Base-by-base conservation (phyloP, 768 basidiomycete genomes). In the Trametes elegans region DNA sequence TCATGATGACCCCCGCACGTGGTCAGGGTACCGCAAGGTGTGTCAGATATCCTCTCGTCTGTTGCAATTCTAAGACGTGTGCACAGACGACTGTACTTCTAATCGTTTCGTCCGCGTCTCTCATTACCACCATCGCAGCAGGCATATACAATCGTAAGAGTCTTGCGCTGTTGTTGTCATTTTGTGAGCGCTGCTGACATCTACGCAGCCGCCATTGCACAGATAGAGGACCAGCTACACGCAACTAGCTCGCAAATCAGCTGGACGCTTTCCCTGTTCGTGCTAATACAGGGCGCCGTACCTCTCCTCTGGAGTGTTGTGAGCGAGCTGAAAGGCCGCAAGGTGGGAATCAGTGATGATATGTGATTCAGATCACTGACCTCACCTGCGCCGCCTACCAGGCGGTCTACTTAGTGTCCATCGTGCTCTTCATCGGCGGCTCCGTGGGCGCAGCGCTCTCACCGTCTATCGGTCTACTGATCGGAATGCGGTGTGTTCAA, bases 321-420 rank as follows among this genome's bases (percentile, higher is more conserved):
- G 21, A 85, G 84, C 49, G 90, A 91, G 68, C 78, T 91, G 24
- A 83, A 82, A 62, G 90, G 90, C 13, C 74, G 89, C 52, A 90
- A 83, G 74, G 83, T 83, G 57, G 29, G 75, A 66, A 36, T 7
- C 53, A 13, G 21, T 13, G 7, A 24, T 2, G 26, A 16, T 13
- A 10, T 19, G 38, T n/a, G n/a, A 6, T 13, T 5, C 38, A 32
- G 19, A 23, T 11, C 29, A 11, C 31, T 24, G 7, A 8, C 35
- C 35, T 46, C 18, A 40, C 7, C 23, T 28, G 43, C 35, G 58
- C 36, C 19, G 6, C 44, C 50, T 51, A 7, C 10, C 26, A 82
- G 83, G 48, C 77, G 9, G 79, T 86, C 3, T 85, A 85, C 61
- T 57, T 83, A 3, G 47, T 73, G 14, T 79, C 83, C 14, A 68